Base-by-base conservation (phyloP, 1,284 basidiomycete species). In the Malassezia arunalokei region DNA sequence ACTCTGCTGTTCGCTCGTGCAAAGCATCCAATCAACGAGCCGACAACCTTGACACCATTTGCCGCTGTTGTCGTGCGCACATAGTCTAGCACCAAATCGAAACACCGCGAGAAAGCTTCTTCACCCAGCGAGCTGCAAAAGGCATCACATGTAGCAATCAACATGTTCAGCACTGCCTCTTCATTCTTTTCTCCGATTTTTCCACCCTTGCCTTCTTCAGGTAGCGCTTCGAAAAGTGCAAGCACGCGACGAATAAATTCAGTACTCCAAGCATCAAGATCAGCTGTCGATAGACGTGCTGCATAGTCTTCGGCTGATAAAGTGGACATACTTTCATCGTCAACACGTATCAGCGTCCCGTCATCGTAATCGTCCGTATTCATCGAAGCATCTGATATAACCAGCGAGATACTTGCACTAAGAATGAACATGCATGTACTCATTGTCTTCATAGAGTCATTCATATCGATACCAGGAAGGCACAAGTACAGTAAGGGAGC, bases 381-480 rank as follows among this genome's bases (percentile, higher is more conserved):
- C 9, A 43, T 17, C 8, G 24, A 46, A 6, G 39, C 40, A 65
- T 91, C 87, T 29, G 83, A 85, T 49, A 95, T 79, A 71, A 84
- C 84, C 58, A 94, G 82, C 59, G 85, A 82, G 65, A 89, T 84
- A 29, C 86, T 79, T 12, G 81, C 80, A 50, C 82, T 80, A 40
- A 84, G 78, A 54, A 94, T 85, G 65, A 88, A 86, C 76, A 83
- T 81, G 6, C 84, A 81, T 0, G 85, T 80, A 58, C 57, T 60
- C 58, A 89, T 77, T 2, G 91, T 95, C 78, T 96, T 96, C 60
- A 81, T 78, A 0, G 90, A 87, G 61, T 96, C 91, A 73, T 95
- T 96, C 80, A 92, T 73, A 74, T 92, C 89, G 57, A 94, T 87
- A 5, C 89, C 89, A 12, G 92, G 91, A 38, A 96, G 77, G 58